Evolutionary conservation across 2,329 filamentous ascomycete species (phyloP).

Genomic region (Davidsoniella virescens): DNA sequence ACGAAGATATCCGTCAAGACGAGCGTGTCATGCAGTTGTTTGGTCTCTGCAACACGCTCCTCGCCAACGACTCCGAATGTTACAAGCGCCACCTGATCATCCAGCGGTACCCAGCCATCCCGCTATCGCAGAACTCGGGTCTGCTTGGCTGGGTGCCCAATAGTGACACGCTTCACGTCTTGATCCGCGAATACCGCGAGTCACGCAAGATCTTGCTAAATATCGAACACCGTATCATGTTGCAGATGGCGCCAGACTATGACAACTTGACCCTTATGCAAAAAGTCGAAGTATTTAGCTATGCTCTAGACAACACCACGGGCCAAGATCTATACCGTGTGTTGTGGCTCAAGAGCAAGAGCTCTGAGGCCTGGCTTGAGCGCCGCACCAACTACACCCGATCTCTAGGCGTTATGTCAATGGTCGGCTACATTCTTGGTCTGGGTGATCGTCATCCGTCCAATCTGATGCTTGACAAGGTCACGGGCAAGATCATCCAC

Average conservation of each 20-base stretch:
- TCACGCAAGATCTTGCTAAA: constrained; percentile 94
- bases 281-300: constrained; percentile 98
- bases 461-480: constrained; percentile 90
- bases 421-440: constrained; percentile 99
- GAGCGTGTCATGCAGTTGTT: constrained; percentile 99
- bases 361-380: constrained; percentile 93
- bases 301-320: constrained; percentile 96
- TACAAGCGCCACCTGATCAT: constrained; percentile 97
- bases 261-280: constrained; percentile 99
- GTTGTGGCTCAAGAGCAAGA: constrained; percentile 97
- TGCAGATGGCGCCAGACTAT: constrained; percentile 98
- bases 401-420: constrained; percentile 97
- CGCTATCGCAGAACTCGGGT: constrained; percentile 89
- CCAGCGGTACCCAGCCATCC: constrained; percentile 90
- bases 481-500: constrained; percentile 93
- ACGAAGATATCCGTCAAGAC: constrained; percentile 97
- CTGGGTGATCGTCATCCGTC: constrained; percentile 93
- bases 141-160: constrained; percentile 93
- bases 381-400: constrained; percentile 97
- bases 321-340: constrained; percentile 97
- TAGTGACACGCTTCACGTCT: constrained; percentile 88
- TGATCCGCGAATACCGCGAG: constrained; percentile 95
- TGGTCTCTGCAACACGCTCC: constrained; percentile 87
- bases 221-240: constrained; percentile 98
- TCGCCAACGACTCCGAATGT: constrained; percentile 85